Evolutionary conservation across 495 filamentous ascomycete genomes (phyloP), one percentile per base, ranked within the genome.

Genomic region (Penicillium longicatenatum): DNA sequence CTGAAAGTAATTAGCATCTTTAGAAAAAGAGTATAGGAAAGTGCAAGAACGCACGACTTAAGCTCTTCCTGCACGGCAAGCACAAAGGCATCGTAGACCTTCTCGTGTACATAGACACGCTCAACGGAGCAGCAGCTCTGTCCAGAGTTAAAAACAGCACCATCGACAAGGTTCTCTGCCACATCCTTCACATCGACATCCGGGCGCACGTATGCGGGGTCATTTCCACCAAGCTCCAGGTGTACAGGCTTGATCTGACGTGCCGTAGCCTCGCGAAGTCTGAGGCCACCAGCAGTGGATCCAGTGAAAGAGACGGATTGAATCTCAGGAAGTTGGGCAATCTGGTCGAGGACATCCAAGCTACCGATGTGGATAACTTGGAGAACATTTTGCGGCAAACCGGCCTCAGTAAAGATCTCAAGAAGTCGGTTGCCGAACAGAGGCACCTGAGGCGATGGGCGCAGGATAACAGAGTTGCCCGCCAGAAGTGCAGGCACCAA

Each of bases 121-220:
- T 97, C 94, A 49, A 98, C 82, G 6, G 89, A 86, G 73, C 94
- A 98, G 78, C 94, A 98, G 64, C 92, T 96, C 72, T 98, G 94
- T 20, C 94, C 94, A 30, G 91, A 95, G 74, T 97, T 98, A 79
- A 97, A 98, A 39, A 98, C 78, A 4, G 93, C 91, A 4, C 93
- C 93, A 64, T 97, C 93, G 19, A 97, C 91, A 55, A 97, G 89
- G 73, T 97, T 90, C 65, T 90, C 92, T 1, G 93, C 93, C 0
- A 89, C 93, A 86, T 91, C 94, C 49, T 84, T 82, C 17, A 96
- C 72, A 65, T 97, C 91, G 0, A 93, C 91, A 67, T 98, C 94
- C 14, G 79, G 78, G 47, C 92, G 82, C 26, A 97, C 83, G 62
- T 96, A 97, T 9, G 93, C 93, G 3, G 93, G 88, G 66, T 98